A percentile compares a stretch with the other conserved stretches of the same genome.
phyloP scores from a whole-genome alignment of 2,329 filamentous ascomycete species.

The Cladophialophora chaetospira region DNA sequence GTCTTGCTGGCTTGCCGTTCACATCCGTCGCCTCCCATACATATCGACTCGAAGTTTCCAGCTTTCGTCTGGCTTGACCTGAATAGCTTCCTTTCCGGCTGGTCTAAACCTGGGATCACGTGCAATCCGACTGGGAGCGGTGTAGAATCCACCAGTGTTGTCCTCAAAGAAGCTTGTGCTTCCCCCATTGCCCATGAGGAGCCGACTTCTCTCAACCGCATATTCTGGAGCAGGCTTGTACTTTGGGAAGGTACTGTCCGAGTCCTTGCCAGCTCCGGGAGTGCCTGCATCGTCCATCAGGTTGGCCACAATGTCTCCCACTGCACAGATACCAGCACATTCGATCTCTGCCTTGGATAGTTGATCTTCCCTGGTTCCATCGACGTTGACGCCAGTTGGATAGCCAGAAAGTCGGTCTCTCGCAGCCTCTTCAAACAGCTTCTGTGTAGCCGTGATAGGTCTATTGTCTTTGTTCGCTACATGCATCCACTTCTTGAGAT shows the following conservation, averaged over 20 bases:
- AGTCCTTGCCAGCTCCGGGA: neutral
- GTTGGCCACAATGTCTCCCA: slow-evolving; percentile 29
- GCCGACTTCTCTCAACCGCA: slow-evolving; percentile 26
- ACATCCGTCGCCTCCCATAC: slow-evolving; percentile 27
- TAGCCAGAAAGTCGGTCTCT: slow-evolving; percentile 15
- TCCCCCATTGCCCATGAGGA: slow-evolving; percentile 15
- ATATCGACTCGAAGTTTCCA: slow-evolving; percentile 26
- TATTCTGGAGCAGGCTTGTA: slow-evolving; percentile 30
- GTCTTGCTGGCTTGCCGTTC: neutral
- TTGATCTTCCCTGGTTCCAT: neutral
- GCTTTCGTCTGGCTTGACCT: slow-evolving; percentile 26
- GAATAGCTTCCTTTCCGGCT: slow-evolving; percentile 24
- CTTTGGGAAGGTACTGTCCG: slow-evolving; percentile 10
- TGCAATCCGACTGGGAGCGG: slow-evolving; percentile 30
- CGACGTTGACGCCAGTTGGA: neutral
- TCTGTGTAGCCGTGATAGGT: slow-evolving; percentile 2
- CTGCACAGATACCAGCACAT: slow-evolving; percentile 21
- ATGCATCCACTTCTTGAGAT: slow-evolving; percentile 9
- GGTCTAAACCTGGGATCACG: slow-evolving; percentile 33
- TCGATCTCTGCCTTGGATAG: slow-evolving; percentile 18
- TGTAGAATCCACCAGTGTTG: slow-evolving; percentile 24
- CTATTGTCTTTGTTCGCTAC: slow-evolving; percentile 2
- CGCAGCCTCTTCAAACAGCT: slow-evolving; percentile 18
- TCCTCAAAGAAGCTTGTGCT: slow-evolving; percentile 31
- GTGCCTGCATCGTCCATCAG: slow-evolving; percentile 12